Evolutionary conservation across 306 rosid genomes (phyloP).

Genomic region (Trichosanthes cucumerina): DNA sequence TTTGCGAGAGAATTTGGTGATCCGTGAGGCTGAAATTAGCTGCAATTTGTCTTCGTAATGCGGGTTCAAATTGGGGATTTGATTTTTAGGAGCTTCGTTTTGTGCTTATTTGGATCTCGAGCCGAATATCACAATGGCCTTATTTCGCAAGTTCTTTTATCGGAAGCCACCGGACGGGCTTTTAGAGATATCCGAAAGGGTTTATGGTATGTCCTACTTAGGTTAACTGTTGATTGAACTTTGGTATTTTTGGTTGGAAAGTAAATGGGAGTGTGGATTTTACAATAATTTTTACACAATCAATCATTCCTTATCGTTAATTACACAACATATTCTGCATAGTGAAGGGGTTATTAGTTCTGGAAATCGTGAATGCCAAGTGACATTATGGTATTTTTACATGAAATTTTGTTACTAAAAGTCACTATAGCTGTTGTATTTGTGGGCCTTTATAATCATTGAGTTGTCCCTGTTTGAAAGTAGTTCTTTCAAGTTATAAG

Average conservation of each 20-base stretch:
- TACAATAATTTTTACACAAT: not conserved
- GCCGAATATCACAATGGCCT: slow-evolving; percentile 45
- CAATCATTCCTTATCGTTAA: not conserved
- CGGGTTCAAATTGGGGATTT: slow-evolving; percentile 26
- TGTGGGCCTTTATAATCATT: slow-evolving; percentile 8
- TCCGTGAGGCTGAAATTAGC: slow-evolving; percentile 9
- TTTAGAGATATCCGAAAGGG: slow-evolving; percentile 84
- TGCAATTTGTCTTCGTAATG: slow-evolving; percentile 25
- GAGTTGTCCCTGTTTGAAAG: not conserved
- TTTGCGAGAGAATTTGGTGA: slow-evolving; percentile 25
- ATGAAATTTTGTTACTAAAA: not conserved
- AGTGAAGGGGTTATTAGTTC: not conserved
- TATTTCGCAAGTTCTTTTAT: slow-evolving; percentile 82
- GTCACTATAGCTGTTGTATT: not conserved
- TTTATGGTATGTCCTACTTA: slow-evolving; percentile 60
- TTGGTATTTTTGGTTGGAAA: slow-evolving; percentile 15
- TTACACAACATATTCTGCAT: not conserved
- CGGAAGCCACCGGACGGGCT: slow-evolving; percentile 98
- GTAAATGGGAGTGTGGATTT: not conserved
- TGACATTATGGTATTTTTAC: not conserved
- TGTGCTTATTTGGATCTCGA: slow-evolving; percentile 36
- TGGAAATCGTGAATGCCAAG: not conserved
- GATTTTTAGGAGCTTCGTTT: slow-evolving; percentile 13
- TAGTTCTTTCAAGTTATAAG: not conserved
- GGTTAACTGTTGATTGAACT: slow-evolving; percentile 13